Evolutionary conservation across 164 flowering plant genomes (phyloP).

Genomic region (Sedum album): DNA sequence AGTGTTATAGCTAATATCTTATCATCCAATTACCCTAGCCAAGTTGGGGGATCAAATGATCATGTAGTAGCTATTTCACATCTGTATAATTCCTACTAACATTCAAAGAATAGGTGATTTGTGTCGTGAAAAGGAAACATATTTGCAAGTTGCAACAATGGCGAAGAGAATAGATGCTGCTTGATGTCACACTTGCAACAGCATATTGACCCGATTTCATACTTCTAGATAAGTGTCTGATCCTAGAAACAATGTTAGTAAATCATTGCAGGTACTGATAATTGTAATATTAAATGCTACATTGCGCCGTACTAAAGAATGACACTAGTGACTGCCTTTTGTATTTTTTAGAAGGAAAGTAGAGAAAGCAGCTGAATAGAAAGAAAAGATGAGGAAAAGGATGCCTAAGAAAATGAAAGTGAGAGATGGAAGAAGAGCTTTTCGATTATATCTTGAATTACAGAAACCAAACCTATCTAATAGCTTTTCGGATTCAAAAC

Average conservation of each 20-base stretch:
- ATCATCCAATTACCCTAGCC: constrained; percentile 4
- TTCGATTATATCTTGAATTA: too few species aligned
- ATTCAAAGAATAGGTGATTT: too few species aligned
- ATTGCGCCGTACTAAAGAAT: not conserved
- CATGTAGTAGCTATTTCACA: constrained; percentile 1
- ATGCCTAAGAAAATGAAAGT: not conserved
- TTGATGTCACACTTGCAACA: not conserved
- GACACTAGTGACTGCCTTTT: not conserved
- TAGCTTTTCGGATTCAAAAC: constrained; percentile 16
- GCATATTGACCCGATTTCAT: too few species aligned
- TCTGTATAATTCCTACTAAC: not conserved
- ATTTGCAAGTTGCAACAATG: not conserved
- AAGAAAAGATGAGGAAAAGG: constrained; percentile 12
- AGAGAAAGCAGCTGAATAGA: constrained; percentile 23
- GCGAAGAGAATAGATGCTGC: not conserved
- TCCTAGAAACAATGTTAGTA: not conserved
- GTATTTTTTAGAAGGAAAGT: constrained; percentile 21
- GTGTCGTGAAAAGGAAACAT: not conserved
- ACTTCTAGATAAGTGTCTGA: too few species aligned
- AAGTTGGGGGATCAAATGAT: constrained; percentile 5
- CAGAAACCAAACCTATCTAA: too few species aligned
- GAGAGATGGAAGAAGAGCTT: not conserved
- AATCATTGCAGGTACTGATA: not conserved
- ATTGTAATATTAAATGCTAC: not conserved
- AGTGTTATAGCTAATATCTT: not conserved